These are phyloP conservation scores for Globisporangium perplexum DNA, from an alignment of 352 stramenopile genomes.

Conservation along the genomic window DNA sequence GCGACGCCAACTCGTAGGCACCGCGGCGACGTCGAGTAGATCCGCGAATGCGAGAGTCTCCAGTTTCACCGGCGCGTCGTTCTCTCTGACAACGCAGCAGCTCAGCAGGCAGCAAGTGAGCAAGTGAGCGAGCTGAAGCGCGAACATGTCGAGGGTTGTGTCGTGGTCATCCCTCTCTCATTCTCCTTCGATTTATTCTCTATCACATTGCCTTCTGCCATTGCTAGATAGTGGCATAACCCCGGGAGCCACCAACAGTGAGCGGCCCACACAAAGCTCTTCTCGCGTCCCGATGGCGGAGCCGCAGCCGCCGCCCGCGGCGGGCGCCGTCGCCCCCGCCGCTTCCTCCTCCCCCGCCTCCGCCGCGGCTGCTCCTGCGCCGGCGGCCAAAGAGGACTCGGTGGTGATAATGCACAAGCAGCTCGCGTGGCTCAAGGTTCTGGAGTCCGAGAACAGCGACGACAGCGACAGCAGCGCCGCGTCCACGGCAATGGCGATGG, in stretches of 20 bases:
- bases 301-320: neutral
- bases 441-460: constrained; percentile 12
- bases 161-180: no score
- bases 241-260: neutral
- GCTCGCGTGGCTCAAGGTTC: constrained; percentile 5
- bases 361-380: no score
- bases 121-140: no score
- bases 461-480: constrained; percentile 12
- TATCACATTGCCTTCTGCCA: neutral
- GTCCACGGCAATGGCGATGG: neutral
- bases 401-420: neutral
- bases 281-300: neutral
- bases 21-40: neutral
- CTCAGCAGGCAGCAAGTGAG: no score
- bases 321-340: no score
- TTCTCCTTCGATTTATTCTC: neutral
- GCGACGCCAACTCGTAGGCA: constrained; percentile 14
- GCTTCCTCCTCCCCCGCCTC: neutral
- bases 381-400: neutral
- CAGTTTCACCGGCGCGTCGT: neutral
- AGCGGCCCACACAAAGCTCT: neutral
- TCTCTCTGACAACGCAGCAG: neutral
- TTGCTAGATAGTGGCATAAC: no score
- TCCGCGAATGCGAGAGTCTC: neutral
- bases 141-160: neutral